Percentiles rank a stretch among this genome's conserved stretches.
Conservation (phyloP, 805 yeast species). For the Zygotorulaspora sp. region DNA sequence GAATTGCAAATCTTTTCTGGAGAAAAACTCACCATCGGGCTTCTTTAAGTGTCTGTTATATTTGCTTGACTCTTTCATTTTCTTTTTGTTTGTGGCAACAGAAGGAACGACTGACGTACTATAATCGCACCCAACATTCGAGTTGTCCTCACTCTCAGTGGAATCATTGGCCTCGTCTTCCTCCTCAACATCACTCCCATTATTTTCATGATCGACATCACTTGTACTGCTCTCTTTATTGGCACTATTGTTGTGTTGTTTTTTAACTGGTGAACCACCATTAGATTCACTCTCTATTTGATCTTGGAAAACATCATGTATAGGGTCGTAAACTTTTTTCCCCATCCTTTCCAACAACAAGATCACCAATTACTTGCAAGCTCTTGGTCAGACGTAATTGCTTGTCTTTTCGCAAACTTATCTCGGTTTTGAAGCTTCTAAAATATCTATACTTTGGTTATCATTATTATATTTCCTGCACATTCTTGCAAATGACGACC, state of each 20-base stretch:
- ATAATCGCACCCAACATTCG: constrained; percentile 6
- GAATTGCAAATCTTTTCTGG: constrained; percentile 83
- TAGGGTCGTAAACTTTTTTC: constrained; percentile 35
- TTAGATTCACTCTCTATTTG: constrained; percentile 13
- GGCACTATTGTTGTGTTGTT: background rate
- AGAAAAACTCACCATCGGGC: constrained; percentile 86
- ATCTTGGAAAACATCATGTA: constrained; percentile 34
- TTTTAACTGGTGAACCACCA: background rate
- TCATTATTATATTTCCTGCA: too few relatives aligned
- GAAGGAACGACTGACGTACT: constrained; percentile 14
- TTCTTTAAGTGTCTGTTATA: constrained; percentile 64
- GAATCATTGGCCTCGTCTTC: constrained; percentile 13
- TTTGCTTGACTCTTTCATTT: constrained; percentile 24
- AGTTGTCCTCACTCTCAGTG: constrained; percentile 23
- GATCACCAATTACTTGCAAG: too few relatives aligned
- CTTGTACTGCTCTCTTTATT: constrained; percentile 7
- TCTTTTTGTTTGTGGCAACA: constrained; percentile 16
- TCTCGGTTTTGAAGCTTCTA: too few relatives aligned
- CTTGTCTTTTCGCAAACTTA: too few relatives aligned
- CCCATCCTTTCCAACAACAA: too few relatives aligned
- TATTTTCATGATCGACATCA: too few relatives aligned
- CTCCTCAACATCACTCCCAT: too few relatives aligned
- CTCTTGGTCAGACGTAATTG: too few relatives aligned
- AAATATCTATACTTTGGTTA: too few relatives aligned
- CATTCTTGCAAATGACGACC: too few relatives aligned